Base-by-base conservation (phyloP, 129 eudicot genomes). In the Flaveria brownii region DNA sequence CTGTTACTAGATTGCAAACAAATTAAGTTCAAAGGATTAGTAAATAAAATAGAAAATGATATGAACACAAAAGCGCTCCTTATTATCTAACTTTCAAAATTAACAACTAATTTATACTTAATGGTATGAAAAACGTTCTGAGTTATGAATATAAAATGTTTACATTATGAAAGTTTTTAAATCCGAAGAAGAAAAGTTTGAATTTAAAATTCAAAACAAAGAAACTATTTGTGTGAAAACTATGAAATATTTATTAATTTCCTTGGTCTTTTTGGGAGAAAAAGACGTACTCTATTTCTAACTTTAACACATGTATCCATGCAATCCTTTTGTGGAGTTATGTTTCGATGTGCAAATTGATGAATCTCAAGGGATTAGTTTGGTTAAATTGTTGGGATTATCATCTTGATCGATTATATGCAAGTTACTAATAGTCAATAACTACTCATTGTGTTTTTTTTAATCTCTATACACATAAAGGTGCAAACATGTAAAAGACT, bases 281-380 rank as follows among this genome's bases (percentile, higher is more conserved):
- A 80, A 74, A 63, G 74, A 73, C 41, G 41, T 36, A 36, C 83
- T 64, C 2, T 15, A 71, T 78, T 78, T 60, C 26, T 33, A 78
- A 78, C 77, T 78, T 78, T 56, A 68, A 74, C 74, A 76, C 64
- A 80, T 68, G 49, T 74, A 73, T 73, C 75, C 63, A 9, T 66
- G 83, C 83, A 66, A 73, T 73, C 79, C 83, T 65, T 73, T 78
- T 78, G 57, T 57, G 76, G 84, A 72, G 84, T 68, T 74, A 67
- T 73, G 76, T 45, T 74, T 74, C 36, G 70, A 80, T 68, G 71
- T 80, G 56, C 76, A 80, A 74, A 80, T 55, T 74, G 64, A 80
- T 67, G 84, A 80, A 80, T 80, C 84, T 80, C 84, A 80, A 80
- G 70, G 79, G 76, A 74, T 80, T 74, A 80, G 80, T 74, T 80